phyloP scores from a whole-genome alignment of 2,329 filamentous ascomycete genomes.

The Magnaporthiopsis rhizophila region DNA sequence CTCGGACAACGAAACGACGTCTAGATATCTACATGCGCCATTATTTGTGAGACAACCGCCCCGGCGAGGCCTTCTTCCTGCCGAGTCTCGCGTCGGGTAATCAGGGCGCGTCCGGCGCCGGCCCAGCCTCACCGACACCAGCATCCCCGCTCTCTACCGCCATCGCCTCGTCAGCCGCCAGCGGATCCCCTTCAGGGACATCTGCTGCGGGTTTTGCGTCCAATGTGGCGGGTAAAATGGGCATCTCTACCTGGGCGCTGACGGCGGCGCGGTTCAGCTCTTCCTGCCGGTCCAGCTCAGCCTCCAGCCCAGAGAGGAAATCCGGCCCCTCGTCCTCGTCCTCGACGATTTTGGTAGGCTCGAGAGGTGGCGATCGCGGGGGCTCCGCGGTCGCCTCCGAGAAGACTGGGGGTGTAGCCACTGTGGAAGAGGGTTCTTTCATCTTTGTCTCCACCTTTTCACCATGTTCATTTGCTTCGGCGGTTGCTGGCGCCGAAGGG shows the following conservation, averaged over 20 bases:
- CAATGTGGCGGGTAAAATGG: neutral
- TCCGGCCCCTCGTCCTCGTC: constrained; percentile 5
- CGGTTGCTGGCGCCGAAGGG: neutral
- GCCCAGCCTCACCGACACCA: neutral
- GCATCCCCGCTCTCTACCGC: neutral
- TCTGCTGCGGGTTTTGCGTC: neutral
- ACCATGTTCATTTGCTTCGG: neutral
- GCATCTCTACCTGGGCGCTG: neutral
- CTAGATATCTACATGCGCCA: neutral
- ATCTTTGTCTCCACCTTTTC: neutral
- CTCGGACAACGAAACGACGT: neutral
- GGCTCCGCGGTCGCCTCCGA: neutral
- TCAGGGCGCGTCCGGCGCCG: neutral
- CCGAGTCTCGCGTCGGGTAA: neutral
- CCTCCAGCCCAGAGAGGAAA: constrained; percentile 6
- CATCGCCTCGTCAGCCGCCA: neutral
- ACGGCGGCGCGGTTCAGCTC: constrained; percentile 2
- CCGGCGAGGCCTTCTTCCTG: neutral
- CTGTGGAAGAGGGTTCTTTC: neutral
- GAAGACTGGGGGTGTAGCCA: neutral
- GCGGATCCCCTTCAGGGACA: neutral
- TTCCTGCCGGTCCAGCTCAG: constrained; percentile 5
- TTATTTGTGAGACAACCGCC: neutral
- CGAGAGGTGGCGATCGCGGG: constrained; percentile 1
- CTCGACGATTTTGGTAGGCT: constrained; percentile 1